Evolutionary conservation across 805 yeast species (phyloP), one percentile per base, ranked within the genome.

Genomic region (Grigorovia yakushimaensis): DNA sequence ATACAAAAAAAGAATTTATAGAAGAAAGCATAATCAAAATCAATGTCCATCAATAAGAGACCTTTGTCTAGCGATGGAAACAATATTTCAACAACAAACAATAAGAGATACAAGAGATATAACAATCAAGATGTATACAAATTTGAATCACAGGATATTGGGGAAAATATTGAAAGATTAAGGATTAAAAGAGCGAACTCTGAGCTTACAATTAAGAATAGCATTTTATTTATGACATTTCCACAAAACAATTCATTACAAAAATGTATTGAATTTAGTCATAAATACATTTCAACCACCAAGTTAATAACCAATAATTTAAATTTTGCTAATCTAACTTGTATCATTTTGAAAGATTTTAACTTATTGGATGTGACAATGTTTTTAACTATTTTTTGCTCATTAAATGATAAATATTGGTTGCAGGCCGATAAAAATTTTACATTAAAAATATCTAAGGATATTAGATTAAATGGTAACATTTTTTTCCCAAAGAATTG

Each of bases 161-260:
- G 62, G 62, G 50, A 54, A 38, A 57, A 48, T 18, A 42, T 60
- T 18, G 59, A 59, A 39, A 49, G 48, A 38, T 51, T 60, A 41
- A 53, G 57, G 23, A 47, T 51, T 9, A 45, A 23, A 4, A 33
- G 48, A 37, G 27, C 41, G 19, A 24, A 44, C 22, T 47, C 56
- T 1, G 57, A 49, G 1, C 33, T 23, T 17, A 19, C 33, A 1
- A 49, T 58, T 15, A 48, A 49, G 19, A 52, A 56, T 24, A 54
- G 64, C 41, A 38, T 24, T 37, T 13, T 61, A 22, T 56, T 55
- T 44, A 43, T 59, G 10, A 36, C 27, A 2, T 37, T 51, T 15
- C 49, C 52, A 43, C n/a, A 39, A 33, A 13, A 11, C 30, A 4
- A 17, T 35, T 11, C 46, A 22, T 40, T 52, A 10, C 42, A 43